Evolutionary conservation across 257 asterid species (phyloP).

Genomic region (Solanum sitiens): DNA sequence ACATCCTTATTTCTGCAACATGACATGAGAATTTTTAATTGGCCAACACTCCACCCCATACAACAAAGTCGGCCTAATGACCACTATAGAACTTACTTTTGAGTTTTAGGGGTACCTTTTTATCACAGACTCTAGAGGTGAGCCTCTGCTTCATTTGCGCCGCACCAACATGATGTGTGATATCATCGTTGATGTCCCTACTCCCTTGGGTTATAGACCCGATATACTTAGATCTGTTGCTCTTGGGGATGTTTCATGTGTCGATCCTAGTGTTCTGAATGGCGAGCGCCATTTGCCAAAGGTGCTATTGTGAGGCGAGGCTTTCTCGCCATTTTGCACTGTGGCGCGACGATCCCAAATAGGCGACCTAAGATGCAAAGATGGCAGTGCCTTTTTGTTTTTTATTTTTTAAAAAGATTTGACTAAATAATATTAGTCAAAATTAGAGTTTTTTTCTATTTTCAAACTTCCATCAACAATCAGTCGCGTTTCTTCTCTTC

Average conservation of each 20-base stretch:
- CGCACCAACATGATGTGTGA: background rate
- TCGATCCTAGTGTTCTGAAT: background rate
- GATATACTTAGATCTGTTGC: background rate
- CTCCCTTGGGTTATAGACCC: background rate
- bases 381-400: too few relatives aligned
- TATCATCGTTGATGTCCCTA: background rate
- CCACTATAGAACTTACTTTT: background rate
- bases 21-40: background rate
- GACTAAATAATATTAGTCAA: too few relatives aligned
- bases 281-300: too few relatives aligned
- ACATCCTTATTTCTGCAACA: background rate
- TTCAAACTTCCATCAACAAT: too few relatives aligned
- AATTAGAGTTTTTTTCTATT: too few relatives aligned
- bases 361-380: too few relatives aligned
- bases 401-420: too few relatives aligned
- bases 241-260: background rate
- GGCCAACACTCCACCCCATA: background rate
- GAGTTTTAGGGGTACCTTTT: background rate
- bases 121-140: background rate
- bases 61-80: background rate
- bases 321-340: too few relatives aligned
- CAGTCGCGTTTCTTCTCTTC: too few relatives aligned
- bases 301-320: too few relatives aligned
- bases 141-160: background rate
- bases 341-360: too few relatives aligned